Base-by-base conservation (phyloP, 2,329 filamentous ascomycete genomes). In the Cordyceps tenuipes region DNA sequence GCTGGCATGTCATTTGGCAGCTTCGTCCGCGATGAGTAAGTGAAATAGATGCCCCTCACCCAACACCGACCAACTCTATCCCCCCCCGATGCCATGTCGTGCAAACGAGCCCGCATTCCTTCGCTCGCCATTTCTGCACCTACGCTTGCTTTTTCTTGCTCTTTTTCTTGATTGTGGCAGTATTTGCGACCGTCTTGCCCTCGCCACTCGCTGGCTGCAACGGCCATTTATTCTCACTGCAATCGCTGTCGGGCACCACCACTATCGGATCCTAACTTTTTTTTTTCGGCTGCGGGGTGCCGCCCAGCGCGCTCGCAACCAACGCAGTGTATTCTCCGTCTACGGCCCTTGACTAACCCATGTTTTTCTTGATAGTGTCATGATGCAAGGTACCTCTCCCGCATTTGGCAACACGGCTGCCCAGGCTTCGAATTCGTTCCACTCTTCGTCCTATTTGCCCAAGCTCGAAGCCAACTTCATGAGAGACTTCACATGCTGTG, bases 381-480 rank as follows among this genome's bases (percentile, higher is more conserved):
- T 95, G 72, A 97, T 97, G 90, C 86, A 90, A 62, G 92, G 94
- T 68, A 97, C 91, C 19, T 97, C 94, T n/a, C 94, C 94, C 12
- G 59, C 59, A 29, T 96, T 93, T 69, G 72, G 77, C 62, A 72
- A 70, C 54, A 85, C 82, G 62, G 72, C 69, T 52, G 86, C 82
- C 61, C 84, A 92, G 72, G 50, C 57, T n/a, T 96, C 92, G n/a
- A 91, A 94, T 0, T 97, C 93, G 1, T 95, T 91, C 68, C 93
- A 97, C 74, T 97, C 93, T 1, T 96, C 92, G 7, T 97, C 94
- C 29, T 97, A 97, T 71, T 83, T 97, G 1, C 93, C 92, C 10
- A 97, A 96, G 74, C 85, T 97, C 70, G 94, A 99, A 75, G 93
- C 93, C 63, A 94, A 93, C 70, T 99, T 97, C 73, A 95, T 97